Conservation (phyloP, 495 filamentous ascomycete species). For the Chaetomium cochliodes region DNA sequence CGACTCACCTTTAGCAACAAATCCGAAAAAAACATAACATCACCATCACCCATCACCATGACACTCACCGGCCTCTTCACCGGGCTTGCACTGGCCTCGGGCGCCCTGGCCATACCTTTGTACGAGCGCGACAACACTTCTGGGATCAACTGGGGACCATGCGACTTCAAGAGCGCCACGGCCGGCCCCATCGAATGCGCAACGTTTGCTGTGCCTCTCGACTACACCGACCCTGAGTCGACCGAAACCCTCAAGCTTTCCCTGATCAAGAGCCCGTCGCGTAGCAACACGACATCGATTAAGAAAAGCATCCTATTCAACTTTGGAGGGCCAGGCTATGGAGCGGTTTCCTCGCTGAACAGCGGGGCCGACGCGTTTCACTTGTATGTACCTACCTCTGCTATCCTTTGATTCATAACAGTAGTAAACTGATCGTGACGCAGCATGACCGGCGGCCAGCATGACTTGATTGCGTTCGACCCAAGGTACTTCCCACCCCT, state of each 20-base stretch:
- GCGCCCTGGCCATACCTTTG: neutral
- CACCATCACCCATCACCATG: neutral
- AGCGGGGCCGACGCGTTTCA: slow-evolving; percentile 21
- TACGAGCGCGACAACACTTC: neutral
- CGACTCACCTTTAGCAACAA: neutral
- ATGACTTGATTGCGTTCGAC: slow-evolving; percentile 45
- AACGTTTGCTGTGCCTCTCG: neutral
- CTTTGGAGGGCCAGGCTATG: slow-evolving; percentile 46
- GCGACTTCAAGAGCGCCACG: neutral
- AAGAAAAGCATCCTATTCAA: slow-evolving; percentile 48
- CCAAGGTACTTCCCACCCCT: slow-evolving; percentile 33
- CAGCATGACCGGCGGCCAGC: slow-evolving; percentile 33
- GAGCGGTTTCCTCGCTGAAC: slow-evolving; percentile 28
- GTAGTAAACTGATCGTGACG: neutral
- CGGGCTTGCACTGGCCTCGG: neutral
- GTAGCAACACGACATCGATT: neutral
- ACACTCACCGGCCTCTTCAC: neutral
- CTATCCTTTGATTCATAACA: slow-evolving; percentile 18
- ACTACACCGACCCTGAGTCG: neutral
- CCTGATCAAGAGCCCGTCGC: slow-evolving; percentile 6
- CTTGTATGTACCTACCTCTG: slow-evolving; percentile 6
- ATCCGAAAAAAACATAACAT: neutral
- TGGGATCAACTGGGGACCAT: slow-evolving; percentile 1
- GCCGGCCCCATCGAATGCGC: neutral
- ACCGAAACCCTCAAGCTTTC: neutral